Evolutionary conservation across 2,329 filamentous ascomycete species (phyloP), one percentile per base, ranked within the genome.

Genomic region (Pyricularia sp.): DNA sequence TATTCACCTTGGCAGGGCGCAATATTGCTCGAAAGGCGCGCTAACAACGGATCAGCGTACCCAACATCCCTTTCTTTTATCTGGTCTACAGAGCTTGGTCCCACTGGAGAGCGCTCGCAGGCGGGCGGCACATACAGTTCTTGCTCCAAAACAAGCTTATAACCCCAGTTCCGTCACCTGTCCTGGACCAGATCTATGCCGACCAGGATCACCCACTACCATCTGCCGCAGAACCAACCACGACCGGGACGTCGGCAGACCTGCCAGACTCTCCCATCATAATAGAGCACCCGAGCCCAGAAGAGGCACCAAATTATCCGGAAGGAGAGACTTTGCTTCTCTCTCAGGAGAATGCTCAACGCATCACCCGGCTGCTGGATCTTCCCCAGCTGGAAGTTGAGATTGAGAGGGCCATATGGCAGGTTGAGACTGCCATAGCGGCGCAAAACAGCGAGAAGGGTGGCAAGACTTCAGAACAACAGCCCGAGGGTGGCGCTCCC

Each of bases 41-140:
- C 66, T 67, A 25, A 67, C 50, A 30, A 28, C 28, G 1, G 50
- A 59, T 26, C 73, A 96, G 92, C 71, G 85, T 97, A 71, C 94
- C 94, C 50, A 97, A 99, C 77, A 83, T 99, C 14, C 95, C 95
- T 23, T 98, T 98, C 83, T 98, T 98, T 83, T 99, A 98, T 78
- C 86, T 98, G 59, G 88, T 87, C 23, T 99, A 96, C 81, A 87
- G 95, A 72, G 91, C 93, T 30, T 98, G 92, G 90, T 96, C 92
- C 25, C 93, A 97, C 79, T 97, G 92, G 88, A 87, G 90, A 81
- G 95, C 95, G 68, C 82, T 97, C 68, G 87, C 88, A 55, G 95
- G 95, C 68, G 94, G 93, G 25, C 91, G 88, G 74, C 92, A 98
- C 77, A 81, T 98, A 42, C 87, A 94, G 72, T 95, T 92, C 78